phyloP scores from a whole-genome alignment of 169 alveolate genomes.

The Babesia caballi region DNA sequence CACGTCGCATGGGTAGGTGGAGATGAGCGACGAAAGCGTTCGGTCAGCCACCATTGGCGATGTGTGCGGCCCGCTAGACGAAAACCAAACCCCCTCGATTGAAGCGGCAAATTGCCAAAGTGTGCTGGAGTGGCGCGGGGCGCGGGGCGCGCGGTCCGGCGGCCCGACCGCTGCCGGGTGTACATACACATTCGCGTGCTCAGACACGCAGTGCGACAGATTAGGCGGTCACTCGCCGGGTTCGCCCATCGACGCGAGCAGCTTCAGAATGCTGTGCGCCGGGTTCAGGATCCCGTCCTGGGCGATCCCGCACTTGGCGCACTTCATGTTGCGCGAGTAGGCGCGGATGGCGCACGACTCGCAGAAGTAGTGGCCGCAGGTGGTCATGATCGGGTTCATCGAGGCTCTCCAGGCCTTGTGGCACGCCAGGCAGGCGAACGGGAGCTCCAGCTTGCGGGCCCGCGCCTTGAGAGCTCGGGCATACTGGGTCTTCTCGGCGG shows the following conservation, averaged over 20 bases:
- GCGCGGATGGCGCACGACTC: constrained; percentile 87
- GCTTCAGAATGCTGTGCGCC: constrained; percentile 69
- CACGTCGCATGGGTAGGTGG: constrained; percentile 22
- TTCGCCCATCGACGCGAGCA: constrained; percentile 50
- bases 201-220: background rate
- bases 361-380: constrained; percentile 92
- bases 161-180: background rate
- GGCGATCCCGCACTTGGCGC: constrained; percentile 82
- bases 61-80: background rate
- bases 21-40: constrained; percentile 24
- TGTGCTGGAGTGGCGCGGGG: background rate
- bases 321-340: constrained; percentile 77
- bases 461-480: constrained; percentile 25
- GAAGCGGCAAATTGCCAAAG: constrained; percentile 8
- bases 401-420: constrained; percentile 75
- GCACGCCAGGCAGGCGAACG: constrained; percentile 83
- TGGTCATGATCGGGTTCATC: constrained; percentile 87
- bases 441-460: constrained; percentile 61
- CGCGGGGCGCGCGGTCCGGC: background rate
- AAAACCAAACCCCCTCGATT: background rate
- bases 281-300: constrained; percentile 87
- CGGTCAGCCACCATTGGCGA: constrained; percentile 23
- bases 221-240: background rate
- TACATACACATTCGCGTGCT: background rate
- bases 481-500: constrained; percentile 26